These are phyloP conservation scores for Solanum tarijense DNA, from an alignment of 257 asterid species.

Conservation along the genomic window DNA sequence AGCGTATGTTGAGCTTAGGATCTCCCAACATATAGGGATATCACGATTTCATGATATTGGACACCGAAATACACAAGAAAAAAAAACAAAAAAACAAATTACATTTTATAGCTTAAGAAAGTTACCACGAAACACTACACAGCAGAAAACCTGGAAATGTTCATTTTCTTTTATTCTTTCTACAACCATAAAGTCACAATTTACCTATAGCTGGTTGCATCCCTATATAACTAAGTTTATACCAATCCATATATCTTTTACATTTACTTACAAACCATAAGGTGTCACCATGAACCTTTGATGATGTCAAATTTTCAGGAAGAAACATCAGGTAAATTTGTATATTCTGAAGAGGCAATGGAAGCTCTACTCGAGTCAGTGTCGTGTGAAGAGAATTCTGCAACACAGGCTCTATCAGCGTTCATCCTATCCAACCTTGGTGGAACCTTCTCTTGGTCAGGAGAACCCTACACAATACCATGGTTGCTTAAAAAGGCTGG, in stretches of 20 bases:
- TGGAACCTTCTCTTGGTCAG: slow-evolving; percentile 84
- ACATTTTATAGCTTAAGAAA: background rate
- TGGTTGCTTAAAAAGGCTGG: slow-evolving; percentile 81
- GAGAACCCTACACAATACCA: slow-evolving; percentile 68
- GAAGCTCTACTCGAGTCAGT: slow-evolving; percentile 46
- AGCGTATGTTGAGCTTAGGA: background rate
- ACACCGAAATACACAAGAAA: background rate
- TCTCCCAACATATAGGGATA: background rate
- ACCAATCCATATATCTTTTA: background rate
- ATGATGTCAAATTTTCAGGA: slow-evolving; percentile 41
- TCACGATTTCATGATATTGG: background rate
- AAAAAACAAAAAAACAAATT: too few relatives aligned
- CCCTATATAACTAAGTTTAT: background rate
- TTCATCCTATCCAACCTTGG: slow-evolving; percentile 68
- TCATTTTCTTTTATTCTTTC: background rate
- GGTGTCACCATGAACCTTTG: background rate
- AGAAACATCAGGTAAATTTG: slow-evolving; percentile 30
- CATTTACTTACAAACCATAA: background rate
- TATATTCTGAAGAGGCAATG: slow-evolving; percentile 52
- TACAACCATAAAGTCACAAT: background rate
- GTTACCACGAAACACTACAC: background rate
- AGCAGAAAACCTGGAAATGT: background rate
- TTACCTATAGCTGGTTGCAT: background rate
- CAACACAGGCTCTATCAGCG: slow-evolving; percentile 46
- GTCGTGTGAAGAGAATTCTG: slow-evolving; percentile 33